Conservation (phyloP, 129 eudicot species). For the Artemisia argyi region DNA sequence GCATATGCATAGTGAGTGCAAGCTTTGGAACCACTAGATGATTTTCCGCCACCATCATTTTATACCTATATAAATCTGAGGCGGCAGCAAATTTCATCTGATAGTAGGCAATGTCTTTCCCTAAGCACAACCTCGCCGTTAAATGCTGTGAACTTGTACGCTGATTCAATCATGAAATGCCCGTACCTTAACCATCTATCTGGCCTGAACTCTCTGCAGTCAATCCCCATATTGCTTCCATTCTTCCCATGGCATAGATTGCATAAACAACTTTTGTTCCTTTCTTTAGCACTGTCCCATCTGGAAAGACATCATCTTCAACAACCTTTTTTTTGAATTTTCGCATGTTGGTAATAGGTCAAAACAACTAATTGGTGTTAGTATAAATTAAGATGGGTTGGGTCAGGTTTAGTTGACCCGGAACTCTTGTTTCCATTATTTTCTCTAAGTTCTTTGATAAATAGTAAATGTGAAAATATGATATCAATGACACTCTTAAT, state of each 20-base stretch:
- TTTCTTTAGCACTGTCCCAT: slow-evolving; percentile 70
- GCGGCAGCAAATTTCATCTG: slow-evolving; percentile 97
- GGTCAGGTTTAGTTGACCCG: not conserved
- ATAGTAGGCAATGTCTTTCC: slow-evolving; percentile 94
- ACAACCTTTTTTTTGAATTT: slow-evolving; percentile 28
- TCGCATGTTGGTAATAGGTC: no score
- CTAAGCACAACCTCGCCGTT: slow-evolving; percentile 93
- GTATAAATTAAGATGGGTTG: not conserved
- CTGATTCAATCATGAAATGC: slow-evolving; percentile 89
- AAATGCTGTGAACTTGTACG: slow-evolving; percentile 93
- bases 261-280: slow-evolving; percentile 92
- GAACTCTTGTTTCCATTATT: not conserved
- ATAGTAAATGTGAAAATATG: no score
- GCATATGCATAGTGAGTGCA: slow-evolving; percentile 94
- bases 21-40: slow-evolving; percentile 82
- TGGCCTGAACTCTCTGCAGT: slow-evolving; percentile 83
- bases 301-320: slow-evolving; percentile 87
- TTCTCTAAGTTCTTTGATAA: not conserved
- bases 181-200: slow-evolving; percentile 92
- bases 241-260: slow-evolving; percentile 92
- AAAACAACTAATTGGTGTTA: no score
- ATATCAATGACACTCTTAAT: no score
- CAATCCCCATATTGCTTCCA: slow-evolving; percentile 95
- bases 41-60: slow-evolving; percentile 54
- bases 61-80: slow-evolving; percentile 72